Evolutionary conservation across 495 filamentous ascomycete species (phyloP), one percentile per base, ranked within the genome.

Genomic region (Aspergillus affinis): DNA sequence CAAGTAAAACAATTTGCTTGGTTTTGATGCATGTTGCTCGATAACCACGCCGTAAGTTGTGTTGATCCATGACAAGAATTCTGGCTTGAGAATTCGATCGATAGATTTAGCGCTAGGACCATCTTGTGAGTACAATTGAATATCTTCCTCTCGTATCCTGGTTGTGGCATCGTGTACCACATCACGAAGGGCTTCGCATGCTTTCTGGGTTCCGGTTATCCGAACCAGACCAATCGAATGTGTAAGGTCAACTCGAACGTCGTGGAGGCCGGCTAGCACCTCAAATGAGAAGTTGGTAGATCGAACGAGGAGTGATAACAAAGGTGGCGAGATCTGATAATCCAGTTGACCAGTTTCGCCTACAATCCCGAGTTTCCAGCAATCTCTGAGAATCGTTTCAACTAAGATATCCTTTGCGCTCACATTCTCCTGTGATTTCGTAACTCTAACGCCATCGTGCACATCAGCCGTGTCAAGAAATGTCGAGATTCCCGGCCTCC

Each of bases 291-390:
- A 77, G 45, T 73, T 57, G 23, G 71, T 57, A 23, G 71, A 67
- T 52, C 65, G 61, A 2, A 70, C 44, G 8, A 77, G 72, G 41
- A 79, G 50, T 8, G 62, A 60, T 18, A 76, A 50, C 5, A 55
- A 57, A 36, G 56, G 54, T 30, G 64, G 55, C 29, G 68, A 64
- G 15, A 81, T 49, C 13, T 55, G 65, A 17, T 82, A 69, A 27
- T 81, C 78, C 27, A 81, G 21, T 55, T 76, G 74, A 12, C 80
- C 80, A 44, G 74, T 41, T 54, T 80, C 75, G 26, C 69, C 64
- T n/a, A 47, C 47, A 17, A 75, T 51, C 8, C 63, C 72, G 29
- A 83, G 55, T 21, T 77, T 58, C 80, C 80, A 83, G 55, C 69
- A 75, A 19, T 77, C 72, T 13, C 76, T 69, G 51, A 81, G 64